Conservation (phyloP, 192 early-diverging fungal species). For the Powellomyces hirtus region DNA sequence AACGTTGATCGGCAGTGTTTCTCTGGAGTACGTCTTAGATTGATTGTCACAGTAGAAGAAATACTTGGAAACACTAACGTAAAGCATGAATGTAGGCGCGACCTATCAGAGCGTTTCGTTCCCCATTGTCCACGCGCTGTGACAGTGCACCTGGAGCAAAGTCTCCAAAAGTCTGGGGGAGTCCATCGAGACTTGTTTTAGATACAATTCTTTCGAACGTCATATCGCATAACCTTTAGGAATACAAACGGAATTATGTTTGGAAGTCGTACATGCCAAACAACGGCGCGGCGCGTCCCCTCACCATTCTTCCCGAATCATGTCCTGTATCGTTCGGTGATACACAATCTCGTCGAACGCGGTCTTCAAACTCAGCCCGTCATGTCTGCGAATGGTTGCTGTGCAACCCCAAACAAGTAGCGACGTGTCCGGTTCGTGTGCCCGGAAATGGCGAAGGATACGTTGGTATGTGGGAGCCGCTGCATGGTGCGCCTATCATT, state of each 20-base stretch:
- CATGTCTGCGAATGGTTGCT: constrained; percentile 82
- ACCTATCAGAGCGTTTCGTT: constrained; percentile 20
- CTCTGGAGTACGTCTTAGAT: not conserved
- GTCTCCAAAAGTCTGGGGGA: constrained; percentile 54
- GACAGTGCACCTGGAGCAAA: constrained; percentile 55
- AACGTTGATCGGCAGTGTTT: constrained; percentile 63
- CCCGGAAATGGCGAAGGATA: constrained; percentile 71
- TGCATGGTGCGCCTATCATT: constrained; percentile 80
- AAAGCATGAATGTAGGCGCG: not conserved
- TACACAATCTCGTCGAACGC: constrained; percentile 80
- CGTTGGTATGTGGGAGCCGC: constrained; percentile 70
- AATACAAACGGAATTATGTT: not conserved
- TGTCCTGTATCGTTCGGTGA: constrained; percentile 69
- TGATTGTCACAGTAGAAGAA: not conserved
- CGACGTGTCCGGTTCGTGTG: constrained; percentile 38
- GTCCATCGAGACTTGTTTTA: constrained; percentile 44
- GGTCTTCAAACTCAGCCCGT: constrained; percentile 63
- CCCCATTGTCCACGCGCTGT: constrained; percentile 9
- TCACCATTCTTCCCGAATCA: constrained; percentile 82
- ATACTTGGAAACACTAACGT: not conserved
- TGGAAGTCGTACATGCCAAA: not conserved
- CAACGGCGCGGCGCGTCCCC: not conserved
- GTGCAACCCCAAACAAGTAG: constrained; percentile 91
- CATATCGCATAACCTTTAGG: constrained; percentile 61
- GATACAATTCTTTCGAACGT: constrained; percentile 69